Evolutionary conservation across 179 eudicot genomes (phyloP), one percentile per base, ranked within the genome.

Genomic region (Actinidia arguta): DNA sequence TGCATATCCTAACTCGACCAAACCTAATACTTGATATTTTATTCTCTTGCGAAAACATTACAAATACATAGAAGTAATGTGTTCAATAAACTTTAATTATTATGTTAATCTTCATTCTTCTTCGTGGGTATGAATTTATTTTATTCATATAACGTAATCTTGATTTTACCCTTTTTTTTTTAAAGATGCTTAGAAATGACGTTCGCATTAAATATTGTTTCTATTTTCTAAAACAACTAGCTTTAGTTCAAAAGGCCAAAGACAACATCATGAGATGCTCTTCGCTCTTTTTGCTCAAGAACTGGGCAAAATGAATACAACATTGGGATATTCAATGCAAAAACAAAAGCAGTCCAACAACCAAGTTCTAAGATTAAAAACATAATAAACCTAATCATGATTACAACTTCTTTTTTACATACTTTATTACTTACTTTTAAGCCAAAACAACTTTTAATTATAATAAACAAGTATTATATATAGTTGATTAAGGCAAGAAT

Each of bases 201-300:
- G n/a, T n/a, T n/a, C n/a, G n/a, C n/a, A n/a, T n/a, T n/a, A n/a
- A n/a, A n/a, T n/a, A n/a, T n/a, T n/a, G n/a, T n/a, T n/a, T n/a
- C n/a, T n/a, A n/a, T n/a, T n/a, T n/a, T n/a, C n/a, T n/a, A n/a
- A n/a, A n/a, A n/a, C n/a, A n/a, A n/a, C n/a, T 70, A n/a, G 52
- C 31, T 70, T 70, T 46, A 44, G 73, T n/a, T 9, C 52, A 48
- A 44, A 70, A 46, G 27, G n/a, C 47, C 27, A 46, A 70, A 70
- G 54, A 70, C 31, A 70, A 18, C 51, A 70, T 70, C 54, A 70
- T 20, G 17, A 70, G 74, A 70, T 70, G 74, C 74, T 70, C 52
- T 44, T 70, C 20, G 24, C 73, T 17, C 73, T 50, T 69, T 25
- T 66, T 27, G 20, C 46, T 22, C 44, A 66, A 66, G 44, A 66